These are phyloP conservation scores for Boletus pseudo-olivaceus DNA, from an alignment of 768 basidiomycete species.

Conservation along the genomic window DNA sequence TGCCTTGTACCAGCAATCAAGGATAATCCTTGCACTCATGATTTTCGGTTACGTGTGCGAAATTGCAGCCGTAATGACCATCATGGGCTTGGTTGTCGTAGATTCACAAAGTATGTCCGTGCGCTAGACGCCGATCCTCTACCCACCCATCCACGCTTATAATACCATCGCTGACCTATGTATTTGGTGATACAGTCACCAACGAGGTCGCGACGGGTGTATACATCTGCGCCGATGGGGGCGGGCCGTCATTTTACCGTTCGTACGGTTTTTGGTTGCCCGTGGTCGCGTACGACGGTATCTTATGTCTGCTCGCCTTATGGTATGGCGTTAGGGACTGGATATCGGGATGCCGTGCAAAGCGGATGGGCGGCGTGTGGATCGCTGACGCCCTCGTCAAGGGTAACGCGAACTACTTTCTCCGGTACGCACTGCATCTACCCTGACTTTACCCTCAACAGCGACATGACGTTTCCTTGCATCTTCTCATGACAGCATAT, in stretches of 20 bases:
- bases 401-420: conserved; percentile 11
- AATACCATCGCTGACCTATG: no score
- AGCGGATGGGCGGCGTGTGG: background rate
- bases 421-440: conserved; percentile 6
- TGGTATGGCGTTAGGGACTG: conserved; percentile 1
- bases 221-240: background rate
- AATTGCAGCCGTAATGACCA: background rate
- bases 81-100: background rate
- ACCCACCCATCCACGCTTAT: background rate
- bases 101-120: background rate
- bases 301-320: conserved; percentile 5
- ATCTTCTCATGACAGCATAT: conserved; percentile 3
- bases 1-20: conserved; percentile 10
- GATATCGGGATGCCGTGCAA: background rate
- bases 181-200: background rate
- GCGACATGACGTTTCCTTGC: background rate
- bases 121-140: background rate
- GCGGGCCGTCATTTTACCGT: background rate
- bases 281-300: conserved; percentile 2
- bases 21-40: conserved; percentile 6
- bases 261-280: conserved; percentile 5
- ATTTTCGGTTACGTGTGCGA: conserved; percentile 6
- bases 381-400: conserved; percentile 11
- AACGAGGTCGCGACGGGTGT: background rate
- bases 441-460: background rate